Evolutionary conservation across 225 moss, liverwort and hornwort species (phyloP), one percentile per base, ranked within the genome.

Genomic region (Lunularia cruciata): DNA sequence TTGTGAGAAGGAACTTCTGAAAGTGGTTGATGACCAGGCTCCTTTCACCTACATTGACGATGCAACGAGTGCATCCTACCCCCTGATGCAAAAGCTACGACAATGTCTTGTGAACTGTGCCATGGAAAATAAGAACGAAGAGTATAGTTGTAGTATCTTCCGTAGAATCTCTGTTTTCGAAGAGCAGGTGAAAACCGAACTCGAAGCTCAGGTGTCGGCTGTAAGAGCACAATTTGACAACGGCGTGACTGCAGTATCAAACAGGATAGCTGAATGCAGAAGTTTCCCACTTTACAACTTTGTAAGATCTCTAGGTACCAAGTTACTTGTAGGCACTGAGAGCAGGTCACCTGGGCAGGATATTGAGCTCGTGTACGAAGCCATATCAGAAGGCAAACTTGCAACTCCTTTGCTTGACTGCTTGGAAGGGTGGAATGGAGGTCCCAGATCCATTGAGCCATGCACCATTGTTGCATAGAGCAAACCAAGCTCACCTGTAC

Each of bases 371-470:
- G 76, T 76, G 56, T 73, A 66, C 25, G 76, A 74, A 42, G 81
- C 81, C 23, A 74, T 81, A 15, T 77, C 74, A 10, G 73, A 65
- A 8, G 70, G 80, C 12, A 70, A 74, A 60, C 20, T 81, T 20
- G 77, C 77, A 3, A 47, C 40, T 8, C 81, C 81, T 2, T 74
- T 87, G 26, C 76, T 89, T 45, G 54, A 82, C 13, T 87, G 87
- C 69, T 60, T 89, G 6, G 79, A 79, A 0, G 89, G 87, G 13
- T 89, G 89, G 89, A 83, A 69, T 0, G 85, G 87, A 57, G 65
- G 74, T 51, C 85, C 87, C 0, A 63, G 32, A 34, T 66, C 46
- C 5, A 66, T 66, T 10, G 43, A 66, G 65, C 46, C 32, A 22
- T 20, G 19, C 35, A 32, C 0, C 15, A 20, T 35, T n/a, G 14